Base-by-base conservation (phyloP, 192 early-diverging fungal species). In the Linnemannia elongata region DNA sequence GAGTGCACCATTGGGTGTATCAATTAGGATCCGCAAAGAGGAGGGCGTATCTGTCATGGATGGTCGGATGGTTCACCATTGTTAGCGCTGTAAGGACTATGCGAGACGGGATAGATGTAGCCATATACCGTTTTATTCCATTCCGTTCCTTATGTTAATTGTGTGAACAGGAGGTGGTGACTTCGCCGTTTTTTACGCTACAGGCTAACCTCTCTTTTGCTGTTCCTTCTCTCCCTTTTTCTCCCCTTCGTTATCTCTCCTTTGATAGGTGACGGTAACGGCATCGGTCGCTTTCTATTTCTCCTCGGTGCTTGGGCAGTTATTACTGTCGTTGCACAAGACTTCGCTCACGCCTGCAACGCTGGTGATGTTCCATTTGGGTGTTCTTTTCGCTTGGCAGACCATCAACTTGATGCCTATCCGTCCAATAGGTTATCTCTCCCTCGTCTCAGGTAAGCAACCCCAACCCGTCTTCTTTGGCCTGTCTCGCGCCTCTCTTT, bases 351-450 rank as follows among this genome's bases (percentile, higher is more conserved):
- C 83, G 0, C 75, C 83, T 20, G 75, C 74, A 3, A 85, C 69
- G 1, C 55, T 77, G 24, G 83, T 85, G 27, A 85, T 85, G 83
- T 80, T 85, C 74, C 83, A 85, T 66, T 36, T 85, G 24, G 83
- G 83, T 6, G 69, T 38, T 5, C 60, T 85, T 33, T 75, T 80
- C 18, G 66, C 74, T 9, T 85, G 83, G 83, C 83, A 85, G 42
- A 12, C 71, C 38, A 27, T 85, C 15, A 85, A 85, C 57, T 73
- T 80, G 30, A 27, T 80, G 6, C 83, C 83, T 1, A 30, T 74
- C 15, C 83, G 78, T 7, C 52, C 54, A 0, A 33, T 85, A n/a
- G 83, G 83, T 15, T 76, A 80, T 68, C 22, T 85, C n/a, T 85
- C 83, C 3, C 77, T 69, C 38, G 6, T 68, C 13, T 52, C 78